phyloP scores from a whole-genome alignment of 2,329 filamentous ascomycete genomes.

The Hypomyces rosellus region DNA sequence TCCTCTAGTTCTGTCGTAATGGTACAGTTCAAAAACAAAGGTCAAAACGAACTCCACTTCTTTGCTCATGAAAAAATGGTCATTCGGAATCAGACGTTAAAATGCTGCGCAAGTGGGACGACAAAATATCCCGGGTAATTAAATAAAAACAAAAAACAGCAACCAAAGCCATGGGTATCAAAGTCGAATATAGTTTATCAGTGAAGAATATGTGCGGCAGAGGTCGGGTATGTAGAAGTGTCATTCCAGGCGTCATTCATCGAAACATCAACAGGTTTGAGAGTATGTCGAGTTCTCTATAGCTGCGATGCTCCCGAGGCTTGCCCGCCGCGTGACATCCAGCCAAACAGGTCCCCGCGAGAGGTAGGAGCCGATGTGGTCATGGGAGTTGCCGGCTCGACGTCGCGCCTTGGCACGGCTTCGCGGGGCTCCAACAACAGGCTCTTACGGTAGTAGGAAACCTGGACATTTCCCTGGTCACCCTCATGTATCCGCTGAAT shows the following conservation, averaged over 20 bases:
- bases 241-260: neutral
- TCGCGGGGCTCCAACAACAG: slow-evolving; percentile 75
- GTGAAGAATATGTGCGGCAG: slow-evolving; percentile 23
- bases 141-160: slow-evolving; percentile 20
- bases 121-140: slow-evolving; percentile 9
- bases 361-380: slow-evolving; percentile 23
- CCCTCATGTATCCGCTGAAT: slow-evolving; percentile 66
- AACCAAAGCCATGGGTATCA: slow-evolving; percentile 29
- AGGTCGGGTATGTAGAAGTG: slow-evolving; percentile 7
- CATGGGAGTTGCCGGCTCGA: slow-evolving; percentile 27
- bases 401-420: slow-evolving; percentile 26
- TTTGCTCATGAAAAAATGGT: neutral
- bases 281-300: neutral
- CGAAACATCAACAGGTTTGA: too few relatives aligned
- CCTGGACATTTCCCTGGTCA: slow-evolving; percentile 50
- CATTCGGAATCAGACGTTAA: neutral
- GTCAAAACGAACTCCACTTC: neutral
- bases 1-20: too few relatives aligned
- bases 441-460: slow-evolving; percentile 71
- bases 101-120: neutral
- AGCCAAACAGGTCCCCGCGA: slow-evolving; percentile 41
- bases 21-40: too few relatives aligned
- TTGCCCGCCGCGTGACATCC: slow-evolving; percentile 40
- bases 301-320: slow-evolving; percentile 18
- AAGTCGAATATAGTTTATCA: slow-evolving; percentile 29